Evolutionary conservation across 202 grass and related monocot species (phyloP).

Genomic region (Carex arenaria): DNA sequence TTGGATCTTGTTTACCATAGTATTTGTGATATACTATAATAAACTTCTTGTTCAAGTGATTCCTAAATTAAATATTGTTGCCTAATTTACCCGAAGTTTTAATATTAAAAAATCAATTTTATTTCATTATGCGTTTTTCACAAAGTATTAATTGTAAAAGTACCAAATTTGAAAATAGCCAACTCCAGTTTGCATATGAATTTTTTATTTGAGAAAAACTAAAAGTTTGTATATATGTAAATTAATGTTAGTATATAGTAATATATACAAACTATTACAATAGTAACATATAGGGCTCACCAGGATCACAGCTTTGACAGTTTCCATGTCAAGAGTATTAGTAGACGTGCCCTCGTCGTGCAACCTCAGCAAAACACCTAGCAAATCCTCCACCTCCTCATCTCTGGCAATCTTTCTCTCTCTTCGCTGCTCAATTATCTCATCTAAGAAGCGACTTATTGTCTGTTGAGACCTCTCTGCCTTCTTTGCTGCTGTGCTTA

Average conservation of each 20-base stretch:
- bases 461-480: slow-evolving; percentile 12
- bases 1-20: not conserved
- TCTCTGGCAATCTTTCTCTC: slow-evolving; percentile 1
- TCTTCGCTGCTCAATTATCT: slow-evolving; percentile 36
- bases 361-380: not conserved
- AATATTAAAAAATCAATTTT: too few species aligned
- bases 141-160: not conserved
- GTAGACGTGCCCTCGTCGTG: not conserved
- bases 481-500: slow-evolving; percentile 8
- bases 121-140: not conserved
- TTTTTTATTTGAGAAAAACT: not conserved
- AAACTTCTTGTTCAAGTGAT: too few species aligned
- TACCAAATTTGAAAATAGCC: not conserved
- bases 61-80: too few species aligned
- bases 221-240: not conserved
- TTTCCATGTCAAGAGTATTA: slow-evolving; percentile 15
- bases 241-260: not conserved
- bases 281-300: not conserved
- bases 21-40: too few species aligned
- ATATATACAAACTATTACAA: not conserved
- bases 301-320: not conserved
- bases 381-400: not conserved
- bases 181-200: not conserved
- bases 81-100: too few species aligned
- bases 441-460: slow-evolving; percentile 23